A percentile compares a stretch with the other conserved stretches of the same genome.
Evolutionary conservation across 2,329 filamentous ascomycete species (phyloP).

Genomic region (Alternaria sp.): DNA sequence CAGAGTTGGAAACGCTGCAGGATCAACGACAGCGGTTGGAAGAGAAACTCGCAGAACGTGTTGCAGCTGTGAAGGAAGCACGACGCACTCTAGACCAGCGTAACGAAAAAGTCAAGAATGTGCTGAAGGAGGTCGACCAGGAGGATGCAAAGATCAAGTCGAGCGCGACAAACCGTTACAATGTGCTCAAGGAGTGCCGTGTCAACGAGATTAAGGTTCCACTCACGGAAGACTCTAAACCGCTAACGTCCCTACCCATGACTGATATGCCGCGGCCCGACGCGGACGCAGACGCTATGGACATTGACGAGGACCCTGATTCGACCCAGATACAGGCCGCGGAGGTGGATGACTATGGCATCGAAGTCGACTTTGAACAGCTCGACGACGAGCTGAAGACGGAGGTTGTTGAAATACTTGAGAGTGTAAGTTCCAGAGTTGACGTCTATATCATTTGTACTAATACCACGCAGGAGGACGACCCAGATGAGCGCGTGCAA

Average conservation of each 20-base stretch:
- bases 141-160: constrained; percentile 88
- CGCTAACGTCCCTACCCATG: constrained; percentile 82
- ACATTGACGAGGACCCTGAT: constrained; percentile 73
- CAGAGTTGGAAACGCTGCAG: constrained; percentile 77
- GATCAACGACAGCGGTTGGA: constrained; percentile 74
- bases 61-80: constrained; percentile 77
- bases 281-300: constrained; percentile 88
- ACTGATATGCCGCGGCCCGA: constrained; percentile 77
- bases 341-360: constrained; percentile 85
- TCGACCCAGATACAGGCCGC: constrained; percentile 60
- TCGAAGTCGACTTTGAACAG: constrained; percentile 82
- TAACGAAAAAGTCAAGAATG: constrained; percentile 80
- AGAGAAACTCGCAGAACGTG: constrained; percentile 70
- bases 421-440: constrained; percentile 44
- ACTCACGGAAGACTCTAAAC: constrained; percentile 71
- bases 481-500: constrained; percentile 57
- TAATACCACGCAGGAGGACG: constrained; percentile 62
- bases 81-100: constrained; percentile 82
- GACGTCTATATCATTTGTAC: not conserved
- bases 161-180: constrained; percentile 83
- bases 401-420: constrained; percentile 52
- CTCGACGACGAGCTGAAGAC: constrained; percentile 77
- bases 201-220: constrained; percentile 92
- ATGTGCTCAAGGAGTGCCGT: constrained; percentile 84
- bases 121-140: constrained; percentile 74